A percentile compares a stretch with the other conserved stretches of the same genome.
phyloP scores from a whole-genome alignment of 331 rosid species.

The Quercus lobata region DNA sequence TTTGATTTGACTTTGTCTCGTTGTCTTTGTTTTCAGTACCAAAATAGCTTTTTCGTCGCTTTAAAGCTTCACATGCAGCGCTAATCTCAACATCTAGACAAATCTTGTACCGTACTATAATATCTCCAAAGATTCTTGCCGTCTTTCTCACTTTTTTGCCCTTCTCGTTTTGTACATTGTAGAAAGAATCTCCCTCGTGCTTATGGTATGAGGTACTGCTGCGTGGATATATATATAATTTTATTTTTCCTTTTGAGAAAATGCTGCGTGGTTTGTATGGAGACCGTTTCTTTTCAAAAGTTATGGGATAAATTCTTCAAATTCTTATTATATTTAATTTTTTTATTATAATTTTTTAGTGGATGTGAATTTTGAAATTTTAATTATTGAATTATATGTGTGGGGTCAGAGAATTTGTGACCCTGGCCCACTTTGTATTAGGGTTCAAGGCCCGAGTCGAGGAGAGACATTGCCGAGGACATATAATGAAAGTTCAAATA shows the following conservation, averaged over 20 bases:
- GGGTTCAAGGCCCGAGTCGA: no score
- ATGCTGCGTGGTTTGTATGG: no score
- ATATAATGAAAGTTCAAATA: no score
- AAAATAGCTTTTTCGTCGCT: background rate
- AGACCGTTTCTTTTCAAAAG: background rate
- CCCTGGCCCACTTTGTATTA: no score
- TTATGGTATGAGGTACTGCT: no score
- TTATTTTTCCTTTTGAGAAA: background rate
- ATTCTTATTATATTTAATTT: background rate
- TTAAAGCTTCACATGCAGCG: slow-evolving; percentile 11
- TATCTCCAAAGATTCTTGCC: background rate
- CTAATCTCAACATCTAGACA: background rate
- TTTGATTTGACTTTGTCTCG: background rate
- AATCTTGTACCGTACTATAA: background rate
- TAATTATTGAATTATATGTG: no score
- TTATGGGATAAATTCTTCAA: background rate
- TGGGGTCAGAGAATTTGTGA: no score
- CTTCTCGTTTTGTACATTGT: background rate
- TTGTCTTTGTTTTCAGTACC: background rate
- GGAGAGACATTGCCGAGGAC: no score
- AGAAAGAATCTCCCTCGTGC: background rate
- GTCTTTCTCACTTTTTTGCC: background rate
- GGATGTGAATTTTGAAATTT: no score
- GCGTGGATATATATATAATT: background rate
- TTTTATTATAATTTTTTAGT: no score